Base-by-base conservation (phyloP, 768 basidiomycete species). In the Tulasnella sp. region DNA sequence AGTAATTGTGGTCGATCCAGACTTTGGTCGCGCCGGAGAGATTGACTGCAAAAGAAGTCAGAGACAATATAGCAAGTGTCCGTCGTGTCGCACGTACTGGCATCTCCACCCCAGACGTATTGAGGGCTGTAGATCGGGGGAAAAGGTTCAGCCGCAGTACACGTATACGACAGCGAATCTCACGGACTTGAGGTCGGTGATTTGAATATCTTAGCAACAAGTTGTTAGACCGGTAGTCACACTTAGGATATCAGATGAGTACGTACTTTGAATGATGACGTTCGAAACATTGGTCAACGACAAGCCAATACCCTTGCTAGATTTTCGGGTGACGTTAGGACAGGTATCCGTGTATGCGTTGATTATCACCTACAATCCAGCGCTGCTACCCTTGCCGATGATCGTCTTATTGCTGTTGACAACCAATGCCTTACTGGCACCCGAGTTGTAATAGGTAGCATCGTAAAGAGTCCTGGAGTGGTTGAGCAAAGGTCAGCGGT, bases 341-440 rank as follows among this genome's bases (percentile, higher is more conserved):
- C 18, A 28, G 11, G 24, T 24, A 28, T 31, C 64, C 0, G 12
- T 7, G 8, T 11, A 8, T 37, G 18, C 11, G 64, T 69, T 18
- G 14, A 22, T 1, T 0, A 34, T 34, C 12, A 37, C 64, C 14
- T 37, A 69, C 64, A 69, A 6, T 37, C 64, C 64, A 14, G 64
- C 64, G 64, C 64, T 69, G 64, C 64, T 69, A 14, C 64, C 64
- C 64, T 69, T 69, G 24, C 64, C 64, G 64, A 69, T 69, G 64
- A 69, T 69, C 7, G 64, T 69, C 64, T 69, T 69, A 31, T 69
- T 69, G 64, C 64, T 69, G 64, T 69, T 69, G 11, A 69, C 64
- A 8, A 16, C 12, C 64, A 69, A 34, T 14, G 64, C 64, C 1
- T 69, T 69, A 31, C 34, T 69, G 9, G 64, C 64, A 12, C 64